Base-by-base conservation (phyloP, 345 rosid species). In the Pseudoturritis turrita region DNA sequence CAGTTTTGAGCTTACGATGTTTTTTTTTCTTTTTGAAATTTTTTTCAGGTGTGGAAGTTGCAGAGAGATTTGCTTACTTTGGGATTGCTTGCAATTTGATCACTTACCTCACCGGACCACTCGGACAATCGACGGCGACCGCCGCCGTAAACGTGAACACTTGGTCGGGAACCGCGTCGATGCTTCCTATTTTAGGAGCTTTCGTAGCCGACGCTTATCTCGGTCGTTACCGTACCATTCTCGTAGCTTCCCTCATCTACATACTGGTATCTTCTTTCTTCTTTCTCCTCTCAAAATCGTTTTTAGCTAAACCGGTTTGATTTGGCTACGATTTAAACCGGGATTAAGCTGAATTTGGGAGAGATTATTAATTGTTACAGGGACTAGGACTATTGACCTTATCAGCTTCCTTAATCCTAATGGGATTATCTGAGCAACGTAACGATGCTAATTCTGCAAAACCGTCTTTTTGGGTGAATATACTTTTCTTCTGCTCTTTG, bases 381-480 rank as follows among this genome's bases (percentile, higher is more conserved):
- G 92, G 89, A 26, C 82, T 85, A 45, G 78, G 81, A 25, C 44
- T 83, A 74, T 68, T 92, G 73, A 88, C 93, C 2, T 36, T 92
- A 18, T 90, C 96, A 4, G 90, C 96, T 23, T 44, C 77, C 6
- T 56, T 87, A 56, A 78, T 85, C 46, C 44, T 80, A 10, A 45
- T 61, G 50, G 71, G 81, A 61, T 67, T 77, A 65, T 73, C 84
- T 10, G 78, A 65, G 57, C 71, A 85, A 71, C 57, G 58, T 43
- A 12, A 59, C 14, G 15, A 26, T 11, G 40, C 25, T n/a, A n/a
- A n/a, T 66, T 50, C 79, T 2, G 28, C 44, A 28, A 63, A 76
- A 43, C 77, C 80, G 39, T 77, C 78, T 62, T 49, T 68, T 26
- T 69, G 65, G 47, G 61, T 77, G 62, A 83, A 77, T 60, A 71